Conservation (phyloP, 2,329 filamentous ascomycete genomes). For the Colletotrichum sojae region DNA sequence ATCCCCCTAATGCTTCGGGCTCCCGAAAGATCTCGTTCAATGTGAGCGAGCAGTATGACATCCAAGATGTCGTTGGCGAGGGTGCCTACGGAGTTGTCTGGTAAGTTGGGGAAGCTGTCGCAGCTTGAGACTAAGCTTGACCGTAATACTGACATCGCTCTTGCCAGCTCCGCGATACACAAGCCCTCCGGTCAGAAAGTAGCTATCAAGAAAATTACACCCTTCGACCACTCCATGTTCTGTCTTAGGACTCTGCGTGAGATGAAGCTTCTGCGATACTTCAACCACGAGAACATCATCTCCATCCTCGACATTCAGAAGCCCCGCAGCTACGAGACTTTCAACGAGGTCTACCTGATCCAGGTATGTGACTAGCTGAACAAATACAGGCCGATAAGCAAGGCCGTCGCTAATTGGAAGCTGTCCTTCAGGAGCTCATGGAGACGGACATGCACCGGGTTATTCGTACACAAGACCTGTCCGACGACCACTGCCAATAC, state of each 20-base stretch:
- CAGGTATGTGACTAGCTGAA: constrained; percentile 72
- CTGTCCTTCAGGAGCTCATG: constrained; percentile 84
- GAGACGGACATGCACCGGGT: constrained; percentile 99
- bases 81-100: constrained; percentile 99
- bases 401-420: constrained; percentile 40
- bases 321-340: constrained; percentile 93
- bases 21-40: constrained; percentile 99
- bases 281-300: constrained; percentile 99
- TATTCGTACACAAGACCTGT: constrained; percentile 97
- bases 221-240: constrained; percentile 99
- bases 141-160: constrained; percentile 2
- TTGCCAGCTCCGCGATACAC: constrained; percentile 90
- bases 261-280: constrained; percentile 99
- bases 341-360: constrained; percentile 98
- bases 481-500: constrained; percentile 99
- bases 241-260: constrained; percentile 95
- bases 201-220: constrained; percentile 99
- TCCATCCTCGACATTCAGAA: constrained; percentile 99
- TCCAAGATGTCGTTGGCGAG: constrained; percentile 98
- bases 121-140: constrained; percentile 30
- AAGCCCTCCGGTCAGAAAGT: constrained; percentile 99
- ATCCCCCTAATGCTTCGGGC: constrained; percentile 70
- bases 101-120: constrained; percentile 67
- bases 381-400: not conserved
- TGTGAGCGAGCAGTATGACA: constrained; percentile 99